Base-by-base conservation (phyloP, 2,329 filamentous ascomycete genomes). In the Penicillium verrucosum region DNA sequence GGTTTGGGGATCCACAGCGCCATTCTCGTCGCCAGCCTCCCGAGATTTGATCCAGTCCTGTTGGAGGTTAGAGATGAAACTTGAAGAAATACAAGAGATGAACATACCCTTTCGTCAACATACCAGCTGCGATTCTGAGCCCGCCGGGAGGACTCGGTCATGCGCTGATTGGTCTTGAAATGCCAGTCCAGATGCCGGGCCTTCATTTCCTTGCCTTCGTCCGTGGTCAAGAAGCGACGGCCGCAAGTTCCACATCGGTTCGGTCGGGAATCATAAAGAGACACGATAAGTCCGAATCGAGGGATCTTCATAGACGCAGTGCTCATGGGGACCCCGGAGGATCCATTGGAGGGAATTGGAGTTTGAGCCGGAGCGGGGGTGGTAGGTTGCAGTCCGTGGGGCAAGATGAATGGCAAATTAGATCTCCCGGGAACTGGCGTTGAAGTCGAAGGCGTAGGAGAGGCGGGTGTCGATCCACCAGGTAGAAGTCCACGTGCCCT, bases 181-280 rank as follows among this genome's bases (percentile, higher is more conserved):
- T 99, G 94, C 94, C 94, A 99, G 75, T 99, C 94, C 80, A 99
- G 87, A 71, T 99, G 94, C 3, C 88, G 86, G 25, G 88, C 90
- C 78, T 97, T 97, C 78, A 89, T 89, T 70, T 88, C 87, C 67
- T 86, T 89, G 12, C 93, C 93, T 62, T 89, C 86, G 12, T 87
- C 85, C 47, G 90, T 89, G 5, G 84, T 84, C 52, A 83, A 83
- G 73, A 99, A 99, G 2, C 94, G 87, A 58, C 92, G 85, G 25
- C 93, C 94, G 71, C 94, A 99, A 57, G 93, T 93, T 12, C 88
- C 90, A 73, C 94, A 99, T 55, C 92, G 89, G 57, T 92, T 89
- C 0, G 93, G 90, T 38, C 91, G 84, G 21, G 88, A 85, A 59
- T 93, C 90, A 70, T 96, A 93, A 9, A 97, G 82, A 18, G 81